phyloP scores from a whole-genome alignment of 306 rosid genomes.

The Cicer cuneatum region DNA sequence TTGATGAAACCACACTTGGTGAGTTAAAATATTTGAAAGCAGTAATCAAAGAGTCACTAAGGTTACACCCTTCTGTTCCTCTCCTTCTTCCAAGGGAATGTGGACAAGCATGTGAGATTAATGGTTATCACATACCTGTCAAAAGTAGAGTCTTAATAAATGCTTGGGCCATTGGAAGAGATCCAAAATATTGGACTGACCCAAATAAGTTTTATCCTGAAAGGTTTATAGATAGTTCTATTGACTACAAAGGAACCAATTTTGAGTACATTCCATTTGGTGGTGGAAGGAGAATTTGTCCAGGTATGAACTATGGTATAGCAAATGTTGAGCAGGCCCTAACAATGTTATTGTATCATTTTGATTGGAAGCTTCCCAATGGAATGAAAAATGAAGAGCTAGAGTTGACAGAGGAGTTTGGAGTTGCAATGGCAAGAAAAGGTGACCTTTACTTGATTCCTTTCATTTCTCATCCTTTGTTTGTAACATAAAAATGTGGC shows the following conservation, averaged over 20 bases:
- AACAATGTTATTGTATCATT: slow-evolving; percentile 38
- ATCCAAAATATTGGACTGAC: slow-evolving; percentile 41
- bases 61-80: slow-evolving; percentile 47
- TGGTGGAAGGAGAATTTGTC: slow-evolving; percentile 49
- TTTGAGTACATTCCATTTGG: slow-evolving; percentile 50
- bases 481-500: background rate
- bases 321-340: slow-evolving; percentile 30
- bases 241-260: slow-evolving; percentile 33
- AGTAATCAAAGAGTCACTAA: slow-evolving; percentile 47
- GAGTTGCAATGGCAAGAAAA: slow-evolving; percentile 21
- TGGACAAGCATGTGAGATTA: slow-evolving; percentile 38
- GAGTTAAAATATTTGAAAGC: slow-evolving; percentile 43
- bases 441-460: slow-evolving; percentile 34
- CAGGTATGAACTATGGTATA: slow-evolving; percentile 35
- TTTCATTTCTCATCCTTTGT: background rate
- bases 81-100: slow-evolving; percentile 42
- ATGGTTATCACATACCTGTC: slow-evolving; percentile 41
- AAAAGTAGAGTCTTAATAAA: slow-evolving; percentile 38
- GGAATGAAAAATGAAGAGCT: slow-evolving; percentile 32
- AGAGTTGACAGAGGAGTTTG: slow-evolving; percentile 41
- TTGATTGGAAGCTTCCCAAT: slow-evolving; percentile 42
- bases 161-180: slow-evolving; percentile 53
- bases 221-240: slow-evolving; percentile 28
- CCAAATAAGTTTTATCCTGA: slow-evolving; percentile 39
- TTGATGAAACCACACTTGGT: slow-evolving; percentile 10